Base-by-base conservation (phyloP, 441 rosid species). In the Gossypium lobatum region DNA sequence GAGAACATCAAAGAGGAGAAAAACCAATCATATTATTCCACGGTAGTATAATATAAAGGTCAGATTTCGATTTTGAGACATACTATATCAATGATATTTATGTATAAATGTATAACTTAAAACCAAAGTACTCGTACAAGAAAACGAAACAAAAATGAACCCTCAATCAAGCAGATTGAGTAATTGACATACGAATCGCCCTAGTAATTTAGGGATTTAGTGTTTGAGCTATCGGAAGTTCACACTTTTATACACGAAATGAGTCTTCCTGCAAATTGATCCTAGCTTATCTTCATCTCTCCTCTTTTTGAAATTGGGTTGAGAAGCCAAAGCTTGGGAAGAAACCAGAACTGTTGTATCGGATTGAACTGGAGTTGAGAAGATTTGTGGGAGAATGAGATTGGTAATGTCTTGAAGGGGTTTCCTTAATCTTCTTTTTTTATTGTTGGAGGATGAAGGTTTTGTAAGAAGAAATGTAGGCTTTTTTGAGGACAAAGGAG, bases 361-460 rank as follows among this genome's bases (percentile, higher is more conserved):
- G 46, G 14, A 23, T 3, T 64, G 75, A 67, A 23, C 70, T 10
- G 81, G 42, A 18, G 54, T 20, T 34, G 71, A 70, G 50, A n/a
- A 0, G n/a, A 66, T 23, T 37, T 55, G 53, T 6, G 37, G 59
- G 61, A 75, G 23, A 11, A 82, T 45, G 62, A 80, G 76, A 18
- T 75, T 21, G 76, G 86, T 80, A 11, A 84, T 82, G 66, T 84
- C 88, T 61, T 76, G 80, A 58, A 84, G 87, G 26, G 87, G 84
- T 17, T 48, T 71, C 70, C 86, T 79, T 6, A 11, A 6, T 73
- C 73, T 74, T 16, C 72, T 48, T 42, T 39, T 75, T 17, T 59
- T 20, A 6, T 37, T 18, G 26, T 60, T 28, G 26, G 48, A 62
- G 8, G 59, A 37, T 1, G 72, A 64, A 70, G 80, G 71, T 21